Conservation (phyloP, 2,329 filamentous ascomycete genomes). For the Aspergillus pseudoterreus region DNA sequence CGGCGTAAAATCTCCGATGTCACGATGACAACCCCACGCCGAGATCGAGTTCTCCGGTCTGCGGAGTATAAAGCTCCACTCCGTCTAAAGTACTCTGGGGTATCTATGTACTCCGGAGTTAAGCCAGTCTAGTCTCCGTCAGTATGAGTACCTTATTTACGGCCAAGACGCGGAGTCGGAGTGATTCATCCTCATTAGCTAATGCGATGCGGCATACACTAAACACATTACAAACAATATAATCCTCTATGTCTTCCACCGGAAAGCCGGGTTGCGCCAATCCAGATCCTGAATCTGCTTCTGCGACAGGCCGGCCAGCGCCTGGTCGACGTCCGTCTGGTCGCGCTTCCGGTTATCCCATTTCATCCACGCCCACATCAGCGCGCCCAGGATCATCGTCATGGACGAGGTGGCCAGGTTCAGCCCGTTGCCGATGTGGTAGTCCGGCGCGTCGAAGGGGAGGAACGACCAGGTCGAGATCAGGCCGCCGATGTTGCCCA, state of each 20-base stretch:
- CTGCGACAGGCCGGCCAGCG: conserved; percentile 52
- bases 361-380: conserved; percentile 59
- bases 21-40: no score
- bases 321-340: conserved; percentile 51
- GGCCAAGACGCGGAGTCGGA: no score
- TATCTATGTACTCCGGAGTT: no score
- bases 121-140: no score
- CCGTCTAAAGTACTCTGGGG: no score
- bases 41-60: no score
- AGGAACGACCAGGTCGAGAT: conserved; percentile 65
- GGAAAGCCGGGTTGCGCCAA: conserved; percentile 58
- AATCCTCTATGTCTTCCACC: conserved; percentile 8
- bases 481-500: conserved; percentile 67
- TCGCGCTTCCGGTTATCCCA: conserved; percentile 59
- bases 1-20: no score
- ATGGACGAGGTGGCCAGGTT: conserved; percentile 61
- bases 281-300: conserved; percentile 59
- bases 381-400: conserved; percentile 51
- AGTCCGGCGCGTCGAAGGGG: conserved; percentile 61
- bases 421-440: conserved; percentile 67
- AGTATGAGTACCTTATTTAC: no score
- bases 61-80: no score
- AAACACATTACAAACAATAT: no score
- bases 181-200: no score
- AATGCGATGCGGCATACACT: no score